Evolutionary conservation across 2,329 filamentous ascomycete genomes (phyloP), one percentile per base, ranked within the genome.

Genomic region (Venturia oleaginea): DNA sequence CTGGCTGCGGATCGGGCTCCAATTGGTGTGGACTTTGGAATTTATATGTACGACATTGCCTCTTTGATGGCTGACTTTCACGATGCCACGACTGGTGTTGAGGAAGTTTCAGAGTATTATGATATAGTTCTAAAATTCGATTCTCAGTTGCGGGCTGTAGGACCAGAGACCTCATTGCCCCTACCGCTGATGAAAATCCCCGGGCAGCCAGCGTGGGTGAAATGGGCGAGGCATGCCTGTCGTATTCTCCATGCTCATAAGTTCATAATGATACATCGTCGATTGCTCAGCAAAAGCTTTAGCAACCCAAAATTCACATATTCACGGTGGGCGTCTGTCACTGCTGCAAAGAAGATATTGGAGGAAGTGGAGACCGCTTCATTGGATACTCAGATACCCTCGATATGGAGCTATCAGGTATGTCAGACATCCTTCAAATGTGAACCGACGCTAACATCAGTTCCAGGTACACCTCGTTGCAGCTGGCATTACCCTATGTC

Each of bases 211-310:
- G 67, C 67, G 24, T 79, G 76, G 70, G 70, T 76, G 1, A 69
- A 67, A 1, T 79, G 76, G 77, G 76, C 76, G 19, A 43, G 42
- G 15, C 15, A 43, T 43, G 15, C 42, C 42, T 43, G 42, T 43
- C 15, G 13, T 43, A 17, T 38, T 6, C 42, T 43, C 15, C 42
- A 43, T 43, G 42, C 57, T 34, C n/a, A 60, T 27, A 43, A 43
- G 15, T 13, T 43, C 34, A 32, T 38, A 11, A 34, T 24, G 27
- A 60, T 30, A 15, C 76, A 78, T 61, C 73, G 78, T 46, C 75
- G 73, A 43, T 79, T 78, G 62, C 67, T 79, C 3, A 75, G 75
- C 51, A 69, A 72, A 48, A 77, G 76, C 61, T 78, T 79, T 66
- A 76, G 73, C 2, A 75, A 77, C 51, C 71, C 71, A 1, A 72